phyloP scores from a whole-genome alignment of 2,329 filamentous ascomycete species.

The Hirsutella thompsonii region DNA sequence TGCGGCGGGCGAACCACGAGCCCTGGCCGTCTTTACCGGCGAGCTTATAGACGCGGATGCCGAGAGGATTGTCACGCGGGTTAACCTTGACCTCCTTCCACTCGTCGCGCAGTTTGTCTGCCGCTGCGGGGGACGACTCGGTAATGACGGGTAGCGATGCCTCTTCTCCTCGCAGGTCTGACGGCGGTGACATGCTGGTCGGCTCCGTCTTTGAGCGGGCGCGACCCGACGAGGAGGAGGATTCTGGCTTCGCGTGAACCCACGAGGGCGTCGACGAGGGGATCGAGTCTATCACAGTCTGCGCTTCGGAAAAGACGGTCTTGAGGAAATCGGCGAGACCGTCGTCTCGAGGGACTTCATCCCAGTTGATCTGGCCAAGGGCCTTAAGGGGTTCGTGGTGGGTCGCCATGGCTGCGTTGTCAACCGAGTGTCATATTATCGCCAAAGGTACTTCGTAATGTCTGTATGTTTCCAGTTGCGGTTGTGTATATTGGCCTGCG shows the following conservation, averaged over 20 bases:
- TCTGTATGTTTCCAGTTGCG: no score
- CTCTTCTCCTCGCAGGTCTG: slow-evolving; percentile 40
- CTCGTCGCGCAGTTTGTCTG: slow-evolving; percentile 55
- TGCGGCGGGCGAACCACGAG: slow-evolving; percentile 79
- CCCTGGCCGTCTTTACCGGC: slow-evolving; percentile 68
- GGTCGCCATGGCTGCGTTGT: slow-evolving; percentile 31
- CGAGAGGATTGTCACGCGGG: slow-evolving; percentile 60
- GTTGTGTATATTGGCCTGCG: no score
- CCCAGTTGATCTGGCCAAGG: slow-evolving; percentile 43
- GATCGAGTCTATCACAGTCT: slow-evolving; percentile 64
- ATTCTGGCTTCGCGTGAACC: slow-evolving; percentile 16
- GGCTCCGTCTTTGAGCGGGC: slow-evolving; percentile 44
- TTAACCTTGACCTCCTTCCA: slow-evolving; percentile 79
- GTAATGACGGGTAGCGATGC: slow-evolving; percentile 24
- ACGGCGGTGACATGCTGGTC: slow-evolving; percentile 20
- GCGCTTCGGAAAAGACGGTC: slow-evolving; percentile 51
- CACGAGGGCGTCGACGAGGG: slow-evolving; percentile 32
- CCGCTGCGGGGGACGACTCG: slow-evolving; percentile 10
- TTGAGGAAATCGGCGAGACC: slow-evolving; percentile 40
- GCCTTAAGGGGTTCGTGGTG: slow-evolving; percentile 47
- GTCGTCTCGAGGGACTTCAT: slow-evolving; percentile 27
- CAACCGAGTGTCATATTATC: not conserved
- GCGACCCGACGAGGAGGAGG: slow-evolving; percentile 24
- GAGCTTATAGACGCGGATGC: slow-evolving; percentile 70
- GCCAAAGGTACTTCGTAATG: no score